Evolutionary conservation across 1,139 yeast genomes (phyloP).

Genomic region (Nematodospora anomalae): DNA sequence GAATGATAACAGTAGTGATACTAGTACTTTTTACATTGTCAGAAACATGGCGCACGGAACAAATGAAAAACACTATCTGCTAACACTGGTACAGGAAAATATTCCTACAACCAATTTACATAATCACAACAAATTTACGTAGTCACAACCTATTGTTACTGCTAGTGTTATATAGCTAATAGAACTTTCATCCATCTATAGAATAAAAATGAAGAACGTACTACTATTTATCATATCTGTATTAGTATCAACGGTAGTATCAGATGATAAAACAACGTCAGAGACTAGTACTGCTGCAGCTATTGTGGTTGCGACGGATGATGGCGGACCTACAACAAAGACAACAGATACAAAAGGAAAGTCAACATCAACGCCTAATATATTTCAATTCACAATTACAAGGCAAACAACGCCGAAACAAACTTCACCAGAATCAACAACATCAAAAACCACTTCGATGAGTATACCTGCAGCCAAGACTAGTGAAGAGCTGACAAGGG

Average conservation of each 20-base stretch:
- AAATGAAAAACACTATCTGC: too few species aligned
- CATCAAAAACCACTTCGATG: constrained; percentile 11
- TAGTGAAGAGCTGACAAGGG: constrained; percentile 21
- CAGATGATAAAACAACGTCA: constrained; percentile 4
- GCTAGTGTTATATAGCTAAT: too few species aligned
- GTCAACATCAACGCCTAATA: constrained; percentile 9
- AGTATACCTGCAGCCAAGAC: constrained; percentile 14
- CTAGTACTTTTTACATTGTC: too few species aligned
- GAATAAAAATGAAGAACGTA: constrained; percentile 1
- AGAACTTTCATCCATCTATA: too few species aligned
- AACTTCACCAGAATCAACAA: constrained; percentile 6
- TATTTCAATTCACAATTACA: constrained; percentile 1
- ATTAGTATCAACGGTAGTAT: not conserved
- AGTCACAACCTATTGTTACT: too few species aligned
- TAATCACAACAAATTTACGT: too few species aligned
- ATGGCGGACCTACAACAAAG: not conserved
- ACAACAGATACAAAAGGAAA: constrained; percentile 1
- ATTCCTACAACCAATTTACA: too few species aligned
- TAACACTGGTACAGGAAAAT: too few species aligned
- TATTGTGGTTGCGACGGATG: constrained; percentile 1
- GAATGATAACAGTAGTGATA: too few species aligned
- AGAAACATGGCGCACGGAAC: too few species aligned
- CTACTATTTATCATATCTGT: constrained; percentile 1
- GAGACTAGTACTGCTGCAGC: not conserved
- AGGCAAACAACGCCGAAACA: not conserved